phyloP scores from a whole-genome alignment of 2,329 filamentous ascomycete genomes.

The Paraconiothyrium sp. region DNA sequence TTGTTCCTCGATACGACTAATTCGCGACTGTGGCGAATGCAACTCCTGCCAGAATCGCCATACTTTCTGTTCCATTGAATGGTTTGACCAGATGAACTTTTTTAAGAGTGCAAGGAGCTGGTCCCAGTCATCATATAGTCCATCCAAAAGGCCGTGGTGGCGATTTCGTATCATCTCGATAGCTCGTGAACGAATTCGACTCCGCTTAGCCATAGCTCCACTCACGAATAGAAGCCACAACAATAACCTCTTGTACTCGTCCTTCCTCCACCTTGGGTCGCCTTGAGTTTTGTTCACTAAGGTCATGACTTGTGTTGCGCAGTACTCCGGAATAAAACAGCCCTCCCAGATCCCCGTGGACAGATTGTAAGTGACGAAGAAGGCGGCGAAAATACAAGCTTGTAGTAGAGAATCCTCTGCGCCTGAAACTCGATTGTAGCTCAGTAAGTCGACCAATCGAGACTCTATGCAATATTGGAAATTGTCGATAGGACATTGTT shows the following conservation, averaged over 20 bases:
- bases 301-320: conserved; percentile 22
- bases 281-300: conserved; percentile 16
- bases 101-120: conserved; percentile 7
- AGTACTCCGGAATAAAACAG: conserved; percentile 28
- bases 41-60: conserved; percentile 25
- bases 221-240: conserved; percentile 27
- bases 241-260: conserved; percentile 12
- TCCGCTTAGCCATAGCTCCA: conserved; percentile 23
- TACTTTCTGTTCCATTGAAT: conserved; percentile 23
- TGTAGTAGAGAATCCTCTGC: conserved; percentile 20
- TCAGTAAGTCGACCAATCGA: conserved; percentile 23
- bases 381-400: conserved; percentile 25
- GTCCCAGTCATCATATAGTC: conserved; percentile 20
- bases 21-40: conserved; percentile 4
- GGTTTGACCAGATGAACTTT: conserved; percentile 27
- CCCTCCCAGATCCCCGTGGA: conserved; percentile 31
- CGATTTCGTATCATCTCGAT: conserved; percentile 12
- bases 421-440: conserved; percentile 9
- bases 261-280: conserved; percentile 8
- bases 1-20: conserved; percentile 3
- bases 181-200: conserved; percentile 11
- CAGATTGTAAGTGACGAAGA: conserved; percentile 29
- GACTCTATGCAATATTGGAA: conserved; percentile 26
- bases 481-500: conserved; percentile 25
- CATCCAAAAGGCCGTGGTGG: conserved; percentile 11